Conservation (phyloP, 768 basidiomycete species). For the Hemileccinum impolitum region DNA sequence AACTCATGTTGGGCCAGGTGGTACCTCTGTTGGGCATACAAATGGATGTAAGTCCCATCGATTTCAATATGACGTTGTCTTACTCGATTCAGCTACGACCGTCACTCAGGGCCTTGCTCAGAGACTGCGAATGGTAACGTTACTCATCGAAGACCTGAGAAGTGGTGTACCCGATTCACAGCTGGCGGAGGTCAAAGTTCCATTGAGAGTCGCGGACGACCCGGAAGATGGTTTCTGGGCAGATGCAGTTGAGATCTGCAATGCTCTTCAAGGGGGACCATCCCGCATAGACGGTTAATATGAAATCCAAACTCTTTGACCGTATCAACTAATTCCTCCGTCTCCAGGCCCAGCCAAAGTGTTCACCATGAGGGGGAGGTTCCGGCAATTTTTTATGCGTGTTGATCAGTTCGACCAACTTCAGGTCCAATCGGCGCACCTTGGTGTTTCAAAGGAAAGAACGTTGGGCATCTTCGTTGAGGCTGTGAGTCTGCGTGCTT, state of each 20-base stretch:
- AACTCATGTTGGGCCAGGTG: not conserved
- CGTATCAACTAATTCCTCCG: not conserved
- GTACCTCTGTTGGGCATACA: constrained; percentile 26
- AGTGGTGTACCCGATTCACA: constrained; percentile 51
- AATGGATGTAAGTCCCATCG: constrained; percentile 32
- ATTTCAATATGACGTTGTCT: not conserved
- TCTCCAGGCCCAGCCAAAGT: constrained; percentile 61
- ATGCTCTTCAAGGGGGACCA: constrained; percentile 56
- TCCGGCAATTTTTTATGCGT: constrained; percentile 65
- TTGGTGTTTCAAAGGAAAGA: constrained; percentile 50
- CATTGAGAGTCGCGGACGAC: constrained; percentile 46
- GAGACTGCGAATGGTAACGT: constrained; percentile 52
- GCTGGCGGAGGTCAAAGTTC: constrained; percentile 64
- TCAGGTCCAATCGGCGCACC: constrained; percentile 52
- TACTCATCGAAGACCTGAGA: constrained; percentile 64
- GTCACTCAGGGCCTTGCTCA: constrained; percentile 12
- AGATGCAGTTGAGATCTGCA: constrained; percentile 59
- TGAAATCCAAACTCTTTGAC: not conserved
- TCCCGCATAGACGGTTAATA: constrained; percentile 66
- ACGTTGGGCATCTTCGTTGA: constrained; percentile 61
- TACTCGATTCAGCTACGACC: constrained; percentile 10
- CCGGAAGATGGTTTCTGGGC: constrained; percentile 65
- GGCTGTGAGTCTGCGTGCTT: constrained; percentile 37
- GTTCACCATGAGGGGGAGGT: constrained; percentile 64
- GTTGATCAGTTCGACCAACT: constrained; percentile 50